Conservation (phyloP, 2,329 filamentous ascomycete genomes). For the Fusarium burgessii region DNA sequence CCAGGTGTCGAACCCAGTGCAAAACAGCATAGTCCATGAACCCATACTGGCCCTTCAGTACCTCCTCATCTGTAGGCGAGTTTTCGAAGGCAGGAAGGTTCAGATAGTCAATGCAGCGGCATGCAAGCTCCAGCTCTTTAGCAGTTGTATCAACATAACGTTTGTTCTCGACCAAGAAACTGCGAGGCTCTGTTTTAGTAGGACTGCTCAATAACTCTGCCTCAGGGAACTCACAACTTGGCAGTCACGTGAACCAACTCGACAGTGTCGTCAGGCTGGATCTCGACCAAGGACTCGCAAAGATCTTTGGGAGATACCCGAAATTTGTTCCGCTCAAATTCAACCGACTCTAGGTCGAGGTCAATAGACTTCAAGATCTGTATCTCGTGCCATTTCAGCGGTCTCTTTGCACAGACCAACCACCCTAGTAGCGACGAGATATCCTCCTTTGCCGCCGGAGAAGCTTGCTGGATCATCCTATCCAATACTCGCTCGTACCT, state of each 20-base stretch:
- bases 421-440: background rate
- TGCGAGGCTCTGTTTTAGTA: background rate
- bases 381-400: background rate
- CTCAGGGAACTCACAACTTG: rapidly evolving
- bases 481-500: background rate
- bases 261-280: rapidly evolving
- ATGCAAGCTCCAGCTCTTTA: background rate
- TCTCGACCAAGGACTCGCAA: rapidly evolving
- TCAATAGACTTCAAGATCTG: rapidly evolving
- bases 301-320: background rate
- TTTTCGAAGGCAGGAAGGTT: rapidly evolving
- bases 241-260: background rate
- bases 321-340: background rate
- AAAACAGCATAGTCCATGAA: background rate
- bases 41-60: background rate
- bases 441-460: no score
- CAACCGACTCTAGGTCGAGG: rapidly evolving
- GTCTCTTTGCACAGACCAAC: background rate
- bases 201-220: rapidly evolving
- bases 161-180: rapidly evolving
- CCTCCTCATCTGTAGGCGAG: rapidly evolving
- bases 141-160: background rate
- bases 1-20: rapidly evolving
- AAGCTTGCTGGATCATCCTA: rapidly evolving
- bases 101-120: background rate